phyloP scores from a whole-genome alignment of 148 eudicot genomes.

The Amaranthus hypochondriacus region DNA sequence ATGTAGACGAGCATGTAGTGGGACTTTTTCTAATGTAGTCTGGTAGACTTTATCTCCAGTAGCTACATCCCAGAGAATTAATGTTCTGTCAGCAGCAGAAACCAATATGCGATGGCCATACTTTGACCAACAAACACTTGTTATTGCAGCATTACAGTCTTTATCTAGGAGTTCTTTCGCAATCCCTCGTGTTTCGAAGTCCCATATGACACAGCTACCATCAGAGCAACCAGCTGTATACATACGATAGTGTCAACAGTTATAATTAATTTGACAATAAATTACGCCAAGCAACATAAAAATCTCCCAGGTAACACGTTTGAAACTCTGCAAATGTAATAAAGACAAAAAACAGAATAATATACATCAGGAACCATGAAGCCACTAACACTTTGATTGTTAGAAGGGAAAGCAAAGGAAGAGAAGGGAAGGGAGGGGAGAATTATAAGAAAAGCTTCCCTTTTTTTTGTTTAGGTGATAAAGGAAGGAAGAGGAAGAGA shows the following conservation, averaged over 20 bases:
- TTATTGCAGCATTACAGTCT: constrained; percentile 67
- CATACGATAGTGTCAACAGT: neutral
- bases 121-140: constrained; percentile 96
- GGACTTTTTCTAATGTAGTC: constrained; percentile 59
- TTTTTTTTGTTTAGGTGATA: too few relatives aligned
- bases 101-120: constrained; percentile 77
- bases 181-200: constrained; percentile 79
- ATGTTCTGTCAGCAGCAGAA: constrained; percentile 81
- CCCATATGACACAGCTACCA: constrained; percentile 95
- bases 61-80: constrained; percentile 89
- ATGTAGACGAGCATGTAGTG: constrained; percentile 77
- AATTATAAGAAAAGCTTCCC: too few relatives aligned
- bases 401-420: too few relatives aligned
- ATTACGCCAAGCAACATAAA: neutral
- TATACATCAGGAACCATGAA: neutral
- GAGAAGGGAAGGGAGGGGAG: too few relatives aligned
- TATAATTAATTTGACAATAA: neutral
- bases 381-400: neutral
- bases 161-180: constrained; percentile 74
- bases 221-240: constrained; percentile 86
- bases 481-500: too few relatives aligned
- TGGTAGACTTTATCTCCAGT: constrained; percentile 69
- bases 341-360: neutral
- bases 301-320: neutral
- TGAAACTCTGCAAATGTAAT: neutral